A percentile compares a stretch with the other conserved stretches of the same genome.
phyloP scores from a whole-genome alignment of 768 basidiomycete species.

The Collybia sp. region DNA sequence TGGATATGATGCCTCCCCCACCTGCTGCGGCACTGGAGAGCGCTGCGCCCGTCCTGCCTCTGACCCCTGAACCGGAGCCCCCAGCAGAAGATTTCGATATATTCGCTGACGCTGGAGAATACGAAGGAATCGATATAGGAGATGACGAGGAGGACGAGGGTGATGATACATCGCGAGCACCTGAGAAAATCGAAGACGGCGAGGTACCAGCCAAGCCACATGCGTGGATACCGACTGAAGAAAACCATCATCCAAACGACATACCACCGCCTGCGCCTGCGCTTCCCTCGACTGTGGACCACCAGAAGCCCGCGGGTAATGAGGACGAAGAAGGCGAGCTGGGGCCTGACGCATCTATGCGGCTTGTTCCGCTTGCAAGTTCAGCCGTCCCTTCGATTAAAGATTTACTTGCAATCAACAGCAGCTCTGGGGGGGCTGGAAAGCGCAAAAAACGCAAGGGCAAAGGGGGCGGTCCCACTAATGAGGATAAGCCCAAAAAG shows the following conservation, averaged over 20 bases:
- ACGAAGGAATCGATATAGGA: slow-evolving; percentile 59
- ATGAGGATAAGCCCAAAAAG: slow-evolving; percentile 27
- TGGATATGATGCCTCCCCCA: not conserved
- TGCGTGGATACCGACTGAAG: slow-evolving; percentile 45
- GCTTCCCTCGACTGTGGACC: slow-evolving; percentile 3
- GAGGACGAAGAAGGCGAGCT: slow-evolving; percentile 38
- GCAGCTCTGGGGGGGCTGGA: slow-evolving; percentile 55
- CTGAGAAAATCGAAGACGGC: slow-evolving; percentile 5
- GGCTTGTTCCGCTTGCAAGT: slow-evolving; percentile 73
- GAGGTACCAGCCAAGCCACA: slow-evolving; percentile 14
- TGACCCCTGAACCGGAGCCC: slow-evolving; percentile 28
- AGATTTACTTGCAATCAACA: slow-evolving; percentile 76
- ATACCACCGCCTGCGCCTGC: slow-evolving; percentile 3
- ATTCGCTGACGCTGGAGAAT: slow-evolving; percentile 82
- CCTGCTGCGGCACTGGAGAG: slow-evolving; percentile 1
- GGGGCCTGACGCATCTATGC: slow-evolving; percentile 38
- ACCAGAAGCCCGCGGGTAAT: slow-evolving; percentile 8
- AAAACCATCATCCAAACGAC: slow-evolving; percentile 16
- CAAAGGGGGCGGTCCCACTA: slow-evolving; percentile 31
- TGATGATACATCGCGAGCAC: not conserved
- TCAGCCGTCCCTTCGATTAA: slow-evolving; percentile 80
- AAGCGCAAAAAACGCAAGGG: slow-evolving; percentile 73
- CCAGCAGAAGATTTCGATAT: slow-evolving; percentile 74
- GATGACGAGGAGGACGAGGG: slow-evolving; percentile 44
- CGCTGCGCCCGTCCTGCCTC: slow-evolving; percentile 1